These are phyloP conservation scores for Xylaria sp. DNA, from an alignment of 2,329 filamentous ascomycete genomes.

Conservation along the genomic window DNA sequence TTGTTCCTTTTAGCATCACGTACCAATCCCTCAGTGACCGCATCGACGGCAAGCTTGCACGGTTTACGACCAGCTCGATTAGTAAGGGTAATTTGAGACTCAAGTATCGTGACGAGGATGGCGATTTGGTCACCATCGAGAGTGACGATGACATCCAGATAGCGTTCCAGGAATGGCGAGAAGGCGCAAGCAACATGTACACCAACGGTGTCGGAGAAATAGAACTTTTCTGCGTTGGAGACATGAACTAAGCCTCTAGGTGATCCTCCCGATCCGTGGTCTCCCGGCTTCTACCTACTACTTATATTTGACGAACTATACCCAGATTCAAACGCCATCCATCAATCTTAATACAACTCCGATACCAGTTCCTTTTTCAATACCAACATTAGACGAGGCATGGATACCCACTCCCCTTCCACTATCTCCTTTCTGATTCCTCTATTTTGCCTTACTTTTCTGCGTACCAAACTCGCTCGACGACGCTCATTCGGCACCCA, in stretches of 20 bases:
- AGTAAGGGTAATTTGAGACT: slow-evolving; percentile 82
- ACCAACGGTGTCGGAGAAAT: slow-evolving; percentile 84
- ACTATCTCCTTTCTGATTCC: not conserved
- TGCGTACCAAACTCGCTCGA: slow-evolving; percentile 21
- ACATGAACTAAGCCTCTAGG: slow-evolving; percentile 38
- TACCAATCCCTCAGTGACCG: slow-evolving; percentile 93
- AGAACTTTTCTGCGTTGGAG: slow-evolving; percentile 78
- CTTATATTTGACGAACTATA: slow-evolving; percentile 21
- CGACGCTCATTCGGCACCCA: slow-evolving; percentile 35
- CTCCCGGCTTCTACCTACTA: slow-evolving; percentile 2
- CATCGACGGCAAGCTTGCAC: slow-evolving; percentile 91
- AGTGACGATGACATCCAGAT: slow-evolving; percentile 96
- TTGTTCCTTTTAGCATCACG: slow-evolving; percentile 92
- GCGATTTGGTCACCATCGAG: slow-evolving; percentile 90
- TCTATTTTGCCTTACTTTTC: not conserved
- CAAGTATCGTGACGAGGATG: slow-evolving; percentile 90
- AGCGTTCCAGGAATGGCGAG: slow-evolving; percentile 92
- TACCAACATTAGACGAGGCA: slow-evolving; percentile 25
- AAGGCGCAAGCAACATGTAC: slow-evolving; percentile 63
- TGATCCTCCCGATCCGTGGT: not conserved
- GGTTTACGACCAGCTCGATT: slow-evolving; percentile 84
- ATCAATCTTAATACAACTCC: slow-evolving; percentile 5
- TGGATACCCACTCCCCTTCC: slow-evolving; percentile 37
- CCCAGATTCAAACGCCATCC: slow-evolving; percentile 19
- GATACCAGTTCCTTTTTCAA: slow-evolving; percentile 18